These are phyloP conservation scores for Debaryomyces maramus DNA, from an alignment of 805 yeast species.

Conservation along the genomic window DNA sequence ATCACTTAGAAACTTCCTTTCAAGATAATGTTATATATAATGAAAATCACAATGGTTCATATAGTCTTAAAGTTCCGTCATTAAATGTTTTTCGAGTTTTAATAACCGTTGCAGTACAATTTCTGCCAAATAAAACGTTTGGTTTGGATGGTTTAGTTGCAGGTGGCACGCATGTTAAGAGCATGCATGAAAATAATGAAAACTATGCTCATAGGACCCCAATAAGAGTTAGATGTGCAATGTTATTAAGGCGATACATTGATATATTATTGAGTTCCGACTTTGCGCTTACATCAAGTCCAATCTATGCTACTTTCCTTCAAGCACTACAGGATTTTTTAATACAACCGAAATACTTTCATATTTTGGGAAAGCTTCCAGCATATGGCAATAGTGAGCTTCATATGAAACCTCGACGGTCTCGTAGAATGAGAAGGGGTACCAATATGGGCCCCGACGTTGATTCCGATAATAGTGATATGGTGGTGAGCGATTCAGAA, in stretches of 20 bases:
- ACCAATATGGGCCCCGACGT: no score
- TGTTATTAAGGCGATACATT: conserved; percentile 2
- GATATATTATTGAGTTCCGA: neutral
- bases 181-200: conserved; percentile 21
- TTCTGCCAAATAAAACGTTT: conserved; percentile 26
- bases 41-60: neutral
- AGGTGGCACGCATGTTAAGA: conserved; percentile 19
- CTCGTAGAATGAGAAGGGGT: no score
- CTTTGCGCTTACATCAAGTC: neutral
- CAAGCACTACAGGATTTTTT: neutral
- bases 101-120: conserved; percentile 31
- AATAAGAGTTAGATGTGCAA: conserved; percentile 19
- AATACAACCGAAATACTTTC: neutral
- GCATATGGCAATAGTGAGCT: no score
- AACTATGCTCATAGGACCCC: conserved; percentile 17
- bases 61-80: conserved; percentile 24
- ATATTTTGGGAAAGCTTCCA: neutral
- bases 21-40: conserved; percentile 4
- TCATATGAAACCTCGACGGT: no score
- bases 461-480: neutral
- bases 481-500: conserved; percentile 14
- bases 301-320: neutral
- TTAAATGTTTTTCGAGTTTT: conserved; percentile 26
- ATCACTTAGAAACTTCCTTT: conserved; percentile 22
- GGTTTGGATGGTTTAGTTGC: conserved; percentile 22